A percentile compares a stretch with the other conserved stretches of the same genome.
These are phyloP conservation scores for Hemileia vastatrix DNA, from an alignment of 1,284 basidiomycete genomes.

Conservation along the genomic window DNA sequence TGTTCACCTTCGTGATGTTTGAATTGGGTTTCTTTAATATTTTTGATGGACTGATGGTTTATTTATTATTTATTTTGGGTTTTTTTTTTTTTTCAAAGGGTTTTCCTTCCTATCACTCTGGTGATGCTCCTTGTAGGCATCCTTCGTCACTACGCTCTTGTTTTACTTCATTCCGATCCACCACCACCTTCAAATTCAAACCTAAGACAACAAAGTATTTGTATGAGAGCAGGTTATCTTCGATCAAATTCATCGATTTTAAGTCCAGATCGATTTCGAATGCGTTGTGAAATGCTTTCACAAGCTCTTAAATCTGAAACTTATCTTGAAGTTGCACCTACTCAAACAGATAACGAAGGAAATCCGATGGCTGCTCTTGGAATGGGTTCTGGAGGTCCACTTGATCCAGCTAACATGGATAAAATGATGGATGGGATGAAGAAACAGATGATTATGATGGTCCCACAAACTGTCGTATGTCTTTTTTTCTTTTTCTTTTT, in stretches of 20 bases:
- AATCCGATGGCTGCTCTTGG: slow-evolving; percentile 50
- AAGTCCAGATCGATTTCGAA: slow-evolving; percentile 25
- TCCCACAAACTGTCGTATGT: slow-evolving; percentile 34
- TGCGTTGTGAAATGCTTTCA: slow-evolving; percentile 30
- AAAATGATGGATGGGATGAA: slow-evolving; percentile 99
- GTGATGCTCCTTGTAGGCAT: slow-evolving; percentile 98
- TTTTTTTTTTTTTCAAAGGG: slow-evolving; percentile 46
- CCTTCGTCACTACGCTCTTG: slow-evolving; percentile 81
- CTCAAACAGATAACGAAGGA: slow-evolving; percentile 47
- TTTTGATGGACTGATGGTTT: too few species aligned
- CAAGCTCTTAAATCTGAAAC: slow-evolving; percentile 62
- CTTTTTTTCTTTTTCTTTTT: not conserved
- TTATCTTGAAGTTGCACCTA: slow-evolving; percentile 72
- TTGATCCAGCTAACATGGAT: slow-evolving; percentile 90
- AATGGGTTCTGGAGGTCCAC: slow-evolving; percentile 47
- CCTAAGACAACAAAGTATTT: slow-evolving; percentile 5
- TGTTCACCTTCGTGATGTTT: not conserved
- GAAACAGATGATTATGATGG: slow-evolving; percentile 65
- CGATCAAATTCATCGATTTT: slow-evolving; percentile 7
- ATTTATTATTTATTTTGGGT: not conserved
- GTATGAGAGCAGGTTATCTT: slow-evolving; percentile 3
- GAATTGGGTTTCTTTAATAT: too few species aligned
- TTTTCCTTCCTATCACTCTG: slow-evolving; percentile 90
- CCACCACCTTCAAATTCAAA: not conserved
- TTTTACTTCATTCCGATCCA: slow-evolving; percentile 59